Percentiles rank a stretch among this genome's conserved stretches.
Conservation (phyloP, 257 asterid genomes). For the Ajuga chamaepitys region DNA sequence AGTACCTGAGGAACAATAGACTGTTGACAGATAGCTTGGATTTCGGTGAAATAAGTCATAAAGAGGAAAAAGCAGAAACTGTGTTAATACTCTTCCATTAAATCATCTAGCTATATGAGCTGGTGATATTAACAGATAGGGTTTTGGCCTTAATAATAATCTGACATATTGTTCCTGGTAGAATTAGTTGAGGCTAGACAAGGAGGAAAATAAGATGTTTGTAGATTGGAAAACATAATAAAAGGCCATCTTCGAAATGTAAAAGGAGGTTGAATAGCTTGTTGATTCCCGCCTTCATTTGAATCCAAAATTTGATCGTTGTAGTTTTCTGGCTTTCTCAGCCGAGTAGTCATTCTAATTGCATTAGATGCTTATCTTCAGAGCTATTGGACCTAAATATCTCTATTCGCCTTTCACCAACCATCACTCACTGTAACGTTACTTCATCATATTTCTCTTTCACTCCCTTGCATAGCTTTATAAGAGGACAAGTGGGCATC, state of each 20-base stretch:
- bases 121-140: not conserved
- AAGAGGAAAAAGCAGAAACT: not conserved
- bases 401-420: not conserved
- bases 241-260: too few relatives aligned
- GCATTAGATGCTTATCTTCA: not conserved
- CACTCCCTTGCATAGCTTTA: not conserved
- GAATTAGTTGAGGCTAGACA: not conserved
- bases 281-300: too few relatives aligned
- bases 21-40: too few relatives aligned
- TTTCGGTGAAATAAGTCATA: conserved; percentile 4
- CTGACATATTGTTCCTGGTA: not conserved
- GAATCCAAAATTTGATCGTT: too few relatives aligned
- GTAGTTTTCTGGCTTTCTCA: too few relatives aligned
- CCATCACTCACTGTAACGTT: too few relatives aligned
- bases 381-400: not conserved
- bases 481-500: too few relatives aligned
- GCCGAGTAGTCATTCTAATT: too few relatives aligned
- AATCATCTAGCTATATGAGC: not conserved
- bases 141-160: too few relatives aligned
- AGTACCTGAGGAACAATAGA: too few relatives aligned
- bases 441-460: too few relatives aligned
- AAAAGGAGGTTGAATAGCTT: too few relatives aligned
- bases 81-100: not conserved
- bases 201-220: not conserved
- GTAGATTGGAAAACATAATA: not conserved